These are phyloP conservation scores for Geotrichum klebahnii DNA, from an alignment of 1,139 yeast genomes.

Conservation along the genomic window DNA sequence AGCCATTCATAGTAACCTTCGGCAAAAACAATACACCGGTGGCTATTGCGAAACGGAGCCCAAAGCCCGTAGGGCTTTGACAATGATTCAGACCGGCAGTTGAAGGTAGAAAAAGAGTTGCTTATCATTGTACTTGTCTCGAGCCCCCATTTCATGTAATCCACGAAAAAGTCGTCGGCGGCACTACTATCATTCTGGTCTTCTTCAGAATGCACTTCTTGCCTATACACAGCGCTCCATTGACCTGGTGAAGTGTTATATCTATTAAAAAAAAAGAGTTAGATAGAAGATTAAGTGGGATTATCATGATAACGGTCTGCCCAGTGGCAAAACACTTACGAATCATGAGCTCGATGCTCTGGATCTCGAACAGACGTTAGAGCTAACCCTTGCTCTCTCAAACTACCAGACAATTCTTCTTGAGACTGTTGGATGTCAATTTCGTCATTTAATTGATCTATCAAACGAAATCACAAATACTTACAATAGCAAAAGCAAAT, in stretches of 20 bases:
- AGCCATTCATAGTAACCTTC: conserved; percentile 88
- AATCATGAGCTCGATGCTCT: not conserved
- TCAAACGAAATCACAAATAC: conserved; percentile 6
- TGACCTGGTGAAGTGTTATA: conserved; percentile 20
- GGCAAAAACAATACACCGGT: conserved; percentile 66
- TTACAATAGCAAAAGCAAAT: conserved; percentile 22
- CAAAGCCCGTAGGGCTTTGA: conserved; percentile 30
- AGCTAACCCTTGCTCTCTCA: conserved; percentile 3
- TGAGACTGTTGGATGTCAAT: conserved; percentile 9
- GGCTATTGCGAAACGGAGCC: conserved; percentile 36
- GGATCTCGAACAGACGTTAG: conserved; percentile 7
- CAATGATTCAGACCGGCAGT: conserved; percentile 37
- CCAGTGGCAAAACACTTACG: too few relatives aligned
- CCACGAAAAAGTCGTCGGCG: conserved; percentile 26
- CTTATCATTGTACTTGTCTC: not conserved
- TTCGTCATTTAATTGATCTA: not conserved
- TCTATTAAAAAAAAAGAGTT: not conserved
- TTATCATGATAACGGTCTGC: not conserved
- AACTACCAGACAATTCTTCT: conserved; percentile 19
- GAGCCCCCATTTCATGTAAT: conserved; percentile 58
- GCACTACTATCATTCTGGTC: not conserved
- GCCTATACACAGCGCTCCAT: conserved; percentile 15
- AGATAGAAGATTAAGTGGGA: not conserved
- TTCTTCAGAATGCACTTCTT: not conserved
- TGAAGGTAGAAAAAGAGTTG: conserved; percentile 31